Base-by-base conservation (phyloP, 2,329 filamentous ascomycete species). In the Colletotrichum sp. region DNA sequence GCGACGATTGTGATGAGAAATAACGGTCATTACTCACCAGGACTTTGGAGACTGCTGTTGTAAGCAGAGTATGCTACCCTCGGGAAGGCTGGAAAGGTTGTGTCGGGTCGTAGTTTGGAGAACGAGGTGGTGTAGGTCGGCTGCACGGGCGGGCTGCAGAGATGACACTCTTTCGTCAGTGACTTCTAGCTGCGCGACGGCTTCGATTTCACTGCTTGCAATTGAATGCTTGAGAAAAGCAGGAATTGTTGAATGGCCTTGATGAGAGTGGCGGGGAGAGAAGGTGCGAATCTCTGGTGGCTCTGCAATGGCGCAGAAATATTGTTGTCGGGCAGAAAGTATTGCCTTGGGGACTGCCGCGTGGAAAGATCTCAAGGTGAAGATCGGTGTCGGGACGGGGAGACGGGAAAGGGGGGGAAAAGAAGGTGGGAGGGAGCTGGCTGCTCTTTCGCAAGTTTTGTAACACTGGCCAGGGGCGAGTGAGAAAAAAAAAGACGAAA, bases 1-100 rank as follows among this genome's bases (percentile, higher is more conserved):
- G 73, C 13, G 63, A 59, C 7, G 28, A 73, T 28, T 55, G 38
- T 72, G 61, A 70, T 64, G 32, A 58, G n/a, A 59, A 64, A 73
- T 24, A 75, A 75, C 69, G 73, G 63, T 63, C 69, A 75, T 58
- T 52, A 75, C 73, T 73, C 63, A 75, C 73, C 43, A 52, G 18
- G 10, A 52, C 43, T 52, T 52, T 18, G 43, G 43, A 21, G 34
- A 65, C 38, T 36, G 36, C 21, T 21, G 24, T 59, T 43, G 66
- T 64, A 64, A 70, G 38, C 71, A 64, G 43, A 52, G 24, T 24
- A n/a, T 62, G 26, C 56, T 69, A 18, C 21, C 30, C 24, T 58
- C 34, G 32, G 36, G 38, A 55, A 59, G 69, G 55, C 69, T 52
- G 55, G 26, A 63, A 59, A 43, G 14, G 18, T 61, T 30, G 43